Evolutionary conservation across 371 early-diverging fungal species (phyloP).

Genomic region (Phascolomyces articulosus): DNA sequence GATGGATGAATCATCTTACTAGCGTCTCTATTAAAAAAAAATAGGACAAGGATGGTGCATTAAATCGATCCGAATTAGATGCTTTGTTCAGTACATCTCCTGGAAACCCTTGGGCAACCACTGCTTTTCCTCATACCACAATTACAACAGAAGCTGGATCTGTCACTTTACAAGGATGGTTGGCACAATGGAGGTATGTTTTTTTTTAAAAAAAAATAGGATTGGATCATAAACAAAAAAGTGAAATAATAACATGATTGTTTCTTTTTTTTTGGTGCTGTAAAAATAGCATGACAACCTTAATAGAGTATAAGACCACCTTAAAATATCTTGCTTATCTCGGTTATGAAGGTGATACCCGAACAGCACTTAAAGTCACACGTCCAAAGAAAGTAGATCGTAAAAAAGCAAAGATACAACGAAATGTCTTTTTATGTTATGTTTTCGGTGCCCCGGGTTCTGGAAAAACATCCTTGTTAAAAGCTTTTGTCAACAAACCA

Average conservation of each 20-base stretch:
- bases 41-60: conserved; percentile 96
- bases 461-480: conserved; percentile 91
- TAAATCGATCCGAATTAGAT: conserved; percentile 83
- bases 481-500: conserved; percentile 83
- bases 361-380: conserved; percentile 72
- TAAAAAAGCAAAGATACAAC: conserved; percentile 81
- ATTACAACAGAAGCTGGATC: conserved; percentile 87
- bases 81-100: conserved; percentile 89
- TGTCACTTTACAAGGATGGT: conserved; percentile 94
- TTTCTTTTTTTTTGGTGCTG: no score
- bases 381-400: conserved; percentile 69
- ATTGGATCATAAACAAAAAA: no score
- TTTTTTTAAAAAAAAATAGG: no score
- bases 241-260: no score
- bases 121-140: conserved; percentile 89
- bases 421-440: conserved; percentile 90
- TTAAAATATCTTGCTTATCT: conserved; percentile 94
- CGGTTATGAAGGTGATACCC: conserved; percentile 86
- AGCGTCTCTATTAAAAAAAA: no score
- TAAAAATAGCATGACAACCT: conserved; percentile 84
- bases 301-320: conserved; percentile 86
- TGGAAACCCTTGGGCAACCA: conserved; percentile 87
- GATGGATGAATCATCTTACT: no score
- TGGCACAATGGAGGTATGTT: conserved; percentile 93
- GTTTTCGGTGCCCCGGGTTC: conserved; percentile 93